Conservation (phyloP, 192 early-diverging fungal species). For the Pecoramyces ruminantium region DNA sequence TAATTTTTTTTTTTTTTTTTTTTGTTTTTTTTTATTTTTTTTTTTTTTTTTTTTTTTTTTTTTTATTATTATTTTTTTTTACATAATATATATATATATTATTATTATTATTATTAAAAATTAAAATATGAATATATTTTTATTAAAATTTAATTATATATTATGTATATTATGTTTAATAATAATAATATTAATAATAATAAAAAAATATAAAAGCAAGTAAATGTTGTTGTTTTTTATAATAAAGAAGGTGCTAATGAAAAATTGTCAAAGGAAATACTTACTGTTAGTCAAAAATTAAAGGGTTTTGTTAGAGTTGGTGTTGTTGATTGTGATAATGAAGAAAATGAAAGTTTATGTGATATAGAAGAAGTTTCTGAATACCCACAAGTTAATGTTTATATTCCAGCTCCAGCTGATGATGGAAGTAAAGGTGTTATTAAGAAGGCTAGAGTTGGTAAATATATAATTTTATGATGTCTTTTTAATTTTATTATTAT, state of each 20-base stretch:
- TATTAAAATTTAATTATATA: no score
- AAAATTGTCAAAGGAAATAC: background rate
- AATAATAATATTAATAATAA: background rate
- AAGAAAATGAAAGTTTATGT: constrained; percentile 58
- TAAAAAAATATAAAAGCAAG: background rate
- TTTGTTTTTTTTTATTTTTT: no score
- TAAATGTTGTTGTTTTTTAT: background rate
- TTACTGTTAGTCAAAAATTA: constrained; percentile 26
- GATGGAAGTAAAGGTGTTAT: background rate
- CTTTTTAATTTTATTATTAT: no score
- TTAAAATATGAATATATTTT: no score
- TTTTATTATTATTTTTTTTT: no score
- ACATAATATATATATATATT: no score
- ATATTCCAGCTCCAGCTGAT: background rate
- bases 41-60: no score
- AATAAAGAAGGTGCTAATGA: background rate
- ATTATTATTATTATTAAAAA: no score
- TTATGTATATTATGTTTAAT: background rate
- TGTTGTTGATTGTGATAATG: constrained; percentile 80
- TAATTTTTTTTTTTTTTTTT: no score
- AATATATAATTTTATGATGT: background rate
- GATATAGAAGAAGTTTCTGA: constrained; percentile 41
- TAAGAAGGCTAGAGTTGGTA: background rate
- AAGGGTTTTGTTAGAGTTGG: constrained; percentile 69
- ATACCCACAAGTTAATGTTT: background rate